phyloP scores from a whole-genome alignment of 2,329 filamentous ascomycete species.

The Ascochyta koolunga region DNA sequence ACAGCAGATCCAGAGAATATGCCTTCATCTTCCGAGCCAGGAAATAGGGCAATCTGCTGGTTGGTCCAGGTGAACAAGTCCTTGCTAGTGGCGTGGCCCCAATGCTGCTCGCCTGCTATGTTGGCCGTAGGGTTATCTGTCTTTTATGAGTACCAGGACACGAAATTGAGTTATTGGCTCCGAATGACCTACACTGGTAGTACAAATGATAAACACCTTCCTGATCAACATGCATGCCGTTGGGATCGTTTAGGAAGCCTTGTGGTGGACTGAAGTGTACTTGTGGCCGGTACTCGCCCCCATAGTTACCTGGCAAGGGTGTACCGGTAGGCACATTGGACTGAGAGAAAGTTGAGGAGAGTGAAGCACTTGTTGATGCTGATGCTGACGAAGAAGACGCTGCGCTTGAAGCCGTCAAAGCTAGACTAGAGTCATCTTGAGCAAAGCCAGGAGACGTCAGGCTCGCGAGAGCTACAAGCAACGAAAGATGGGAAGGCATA shows the following conservation, averaged over 20 bases:
- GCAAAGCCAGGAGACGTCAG: not conserved
- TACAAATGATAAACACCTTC: conserved; percentile 68
- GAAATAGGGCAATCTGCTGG: conserved; percentile 67
- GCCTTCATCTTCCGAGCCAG: conserved; percentile 60
- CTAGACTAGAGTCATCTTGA: not conserved
- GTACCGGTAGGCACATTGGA: conserved; percentile 39
- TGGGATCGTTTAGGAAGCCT: conserved; percentile 65
- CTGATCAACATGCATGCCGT: conserved; percentile 64
- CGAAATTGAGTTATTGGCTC: not conserved
- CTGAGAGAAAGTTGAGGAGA: conserved; percentile 30
- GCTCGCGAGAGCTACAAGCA: not conserved
- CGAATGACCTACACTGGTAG: conserved; percentile 61
- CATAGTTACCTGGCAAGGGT: conserved; percentile 50
- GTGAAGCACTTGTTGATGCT: not conserved
- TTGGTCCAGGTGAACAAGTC: conserved; percentile 71
- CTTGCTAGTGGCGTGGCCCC: conserved; percentile 68
- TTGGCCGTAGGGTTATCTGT: conserved; percentile 57
- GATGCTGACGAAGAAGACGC: not conserved
- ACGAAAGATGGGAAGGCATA: not conserved
- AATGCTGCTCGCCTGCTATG: conserved; percentile 66
- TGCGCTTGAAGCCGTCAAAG: not conserved
- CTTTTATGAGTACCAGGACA: not conserved
- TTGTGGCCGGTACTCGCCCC: conserved; percentile 55
- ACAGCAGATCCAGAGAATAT: conserved; percentile 64
- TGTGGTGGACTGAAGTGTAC: conserved; percentile 62